Base-by-base conservation (phyloP, 768 basidiomycete genomes). In the Roridomyces roridus region DNA sequence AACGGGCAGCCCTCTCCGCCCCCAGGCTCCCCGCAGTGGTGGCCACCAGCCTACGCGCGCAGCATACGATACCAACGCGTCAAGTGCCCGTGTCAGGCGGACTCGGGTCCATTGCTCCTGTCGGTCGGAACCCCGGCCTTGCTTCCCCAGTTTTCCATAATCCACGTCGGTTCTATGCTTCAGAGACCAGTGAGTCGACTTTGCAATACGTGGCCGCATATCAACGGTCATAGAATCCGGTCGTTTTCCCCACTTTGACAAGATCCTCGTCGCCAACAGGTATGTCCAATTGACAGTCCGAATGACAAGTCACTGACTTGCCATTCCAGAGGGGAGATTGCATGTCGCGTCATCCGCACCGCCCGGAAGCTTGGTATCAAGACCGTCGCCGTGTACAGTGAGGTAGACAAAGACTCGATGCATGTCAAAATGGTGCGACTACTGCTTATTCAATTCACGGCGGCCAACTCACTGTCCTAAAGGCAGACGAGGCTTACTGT, bases 231-330 rank as follows among this genome's bases (percentile, higher is more conserved):
- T 46, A 65, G 68, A 54, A 45, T 59, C 51, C 34, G 46, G 64
- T 20, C 69, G 69, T 23, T 67, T 58, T 25, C 85, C 89, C 10
- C 88, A 89, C 63, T 94, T 94, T 62, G 86, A 91, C 76, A 97
- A 97, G 80, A 92, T 96, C 57, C 80, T 97, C 21, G 86, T 97
- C 53, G 94, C 94, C 0, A 97, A 97, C 68, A 78, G 94, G 94
- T 89, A 51, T 48, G 77, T 10, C 46, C 25, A 10, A 44, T 8
- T 6, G 15, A 4, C 2, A 8, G 35, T 37, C 8, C 6, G 12
- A 24, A 11, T 23, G 28, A 12, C 40, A 24, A 23, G 26, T 53
- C 20, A 31, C 35, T 11, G 55, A 21, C 29, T 40, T 2, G 25
- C 11, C 31, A 14, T n/a, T n/a, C n/a, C 59, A 96, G 94, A 71